Evolutionary conservation across 139 green algal genomes (phyloP), one percentile per base, ranked within the genome.

Genomic region (Deuterostichococcus epilithicus): DNA sequence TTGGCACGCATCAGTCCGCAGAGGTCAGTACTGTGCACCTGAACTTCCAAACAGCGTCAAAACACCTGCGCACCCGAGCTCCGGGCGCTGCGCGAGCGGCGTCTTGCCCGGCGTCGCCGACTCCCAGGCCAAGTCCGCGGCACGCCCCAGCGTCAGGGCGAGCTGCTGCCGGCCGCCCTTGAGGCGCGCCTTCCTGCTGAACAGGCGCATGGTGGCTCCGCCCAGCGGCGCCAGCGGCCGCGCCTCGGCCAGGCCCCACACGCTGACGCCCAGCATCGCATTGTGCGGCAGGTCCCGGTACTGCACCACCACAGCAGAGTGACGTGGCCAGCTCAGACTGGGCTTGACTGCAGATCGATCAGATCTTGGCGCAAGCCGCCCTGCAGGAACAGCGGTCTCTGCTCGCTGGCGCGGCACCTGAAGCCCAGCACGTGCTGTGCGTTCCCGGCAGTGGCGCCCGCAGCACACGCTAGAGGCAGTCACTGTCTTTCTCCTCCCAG

Each of bases 131-230:
- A 74, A 45, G 80, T 94, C 90, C 0, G 91, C 87, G 23, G 74
- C 42, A 22, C 65, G 34, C 1, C 84, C 84, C 26, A 71, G 69
- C 88, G 88, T 94, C 66, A 97, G 65, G 63, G 75, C 81, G 45
- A 98, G 85, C 36, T 82, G 78, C 37, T 93, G 88, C 15, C 37
- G 59, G 2, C 91, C 94, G 68, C 88, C 91, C 77, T 97, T 97
- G 28, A 97, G 75, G 23, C 91, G 81, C 5, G 90, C 90, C 52
- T 93, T 90, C 83, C 94, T 95, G 86, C 86, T 94, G 85, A 97
- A 97, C 42, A 97, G 81, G 23, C 78, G 84, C 84, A 97, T 85
- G 3, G 83, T 88, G 45, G 84, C 80, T 33, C 87, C 83, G 15
- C 87, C 93, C 52, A 95, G 38, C 42, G 90, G 76, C 13, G 26